Conservation (phyloP, 2,329 filamentous ascomycete genomes). For the Talaromyces sp. region DNA sequence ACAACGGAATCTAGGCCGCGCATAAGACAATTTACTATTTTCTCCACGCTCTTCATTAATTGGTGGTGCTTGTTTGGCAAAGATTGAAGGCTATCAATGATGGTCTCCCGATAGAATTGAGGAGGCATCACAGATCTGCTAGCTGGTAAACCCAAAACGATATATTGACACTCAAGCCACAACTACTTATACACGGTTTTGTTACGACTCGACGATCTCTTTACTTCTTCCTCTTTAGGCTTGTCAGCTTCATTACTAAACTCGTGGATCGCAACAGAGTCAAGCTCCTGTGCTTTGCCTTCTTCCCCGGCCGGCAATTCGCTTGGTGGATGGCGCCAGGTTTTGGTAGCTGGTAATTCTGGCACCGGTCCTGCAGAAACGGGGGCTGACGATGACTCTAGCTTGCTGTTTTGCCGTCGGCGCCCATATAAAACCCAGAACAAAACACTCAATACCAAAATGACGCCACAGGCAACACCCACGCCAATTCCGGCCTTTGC, state of each 20-base stretch:
- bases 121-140: not conserved
- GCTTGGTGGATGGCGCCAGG: not conserved
- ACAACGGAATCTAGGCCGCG: not conserved
- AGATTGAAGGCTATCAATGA: not conserved
- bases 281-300: not conserved
- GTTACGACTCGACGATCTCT: not conserved
- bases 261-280: not conserved
- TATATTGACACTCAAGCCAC: no score
- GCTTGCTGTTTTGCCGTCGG: not conserved
- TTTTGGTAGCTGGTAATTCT: not conserved
- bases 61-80: not conserved
- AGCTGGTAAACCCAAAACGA: not conserved
- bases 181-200: not conserved
- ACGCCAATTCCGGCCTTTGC: constrained; percentile 9
- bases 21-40: not conserved
- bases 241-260: not conserved
- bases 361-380: not conserved
- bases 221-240: not conserved
- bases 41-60: not conserved
- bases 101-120: not conserved
- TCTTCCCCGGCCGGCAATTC: not conserved
- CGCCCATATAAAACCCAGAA: not conserved
- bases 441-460: not conserved
- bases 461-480: not conserved
- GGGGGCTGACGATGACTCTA: not conserved